Evolutionary conservation across 1,139 yeast genomes (phyloP), one percentile per base, ranked within the genome.

Genomic region (Hemisphaericaspora xylanilytica): DNA sequence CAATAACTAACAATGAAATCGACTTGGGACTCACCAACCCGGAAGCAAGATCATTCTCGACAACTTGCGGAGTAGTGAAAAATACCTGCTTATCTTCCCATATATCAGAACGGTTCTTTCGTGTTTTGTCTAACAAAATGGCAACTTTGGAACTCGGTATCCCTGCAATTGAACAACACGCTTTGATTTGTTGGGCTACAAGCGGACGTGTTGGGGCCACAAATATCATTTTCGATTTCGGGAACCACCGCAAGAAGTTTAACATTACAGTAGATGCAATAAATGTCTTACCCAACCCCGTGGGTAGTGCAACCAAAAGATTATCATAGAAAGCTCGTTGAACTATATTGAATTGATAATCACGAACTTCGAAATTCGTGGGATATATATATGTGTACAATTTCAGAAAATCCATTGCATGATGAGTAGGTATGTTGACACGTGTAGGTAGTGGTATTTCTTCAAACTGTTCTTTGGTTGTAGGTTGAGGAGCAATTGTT

Each of bases 121-220:
- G 71, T 1, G 80, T 64, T 50, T 81, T 80, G 48, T 94, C 97
- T 34, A 92, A 64, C 41, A 94, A 64, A 36, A 89, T 86, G 1
- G 96, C 95, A 2, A 92, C 85, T 39, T 83, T 83, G 14, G 73
- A 63, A 35, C 81, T 67, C 0, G 95, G 84, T 17, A 90, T 78
- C 1, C 97, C 97, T 0, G 96, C 84, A 20, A 87, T 82, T 8
- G 89, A 85, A 42, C 90, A 73, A 54, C 97, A 92, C 1, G 97
- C 97, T 53, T 85, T 86, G 49, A 92, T 85, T 59, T 94, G 98
- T 61, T 94, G 99, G 0, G 96, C 92, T n/a, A 94, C 98, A 43
- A 94, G 70, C 0, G 99, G 99, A 49, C 89, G 73, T 0, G 99
- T 94, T 0, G 99, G 99, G 0, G 99, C 98, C 83, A 92, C 82